Base-by-base conservation (phyloP, 345 rosid species). In the Eucalyptus dawsonii region DNA sequence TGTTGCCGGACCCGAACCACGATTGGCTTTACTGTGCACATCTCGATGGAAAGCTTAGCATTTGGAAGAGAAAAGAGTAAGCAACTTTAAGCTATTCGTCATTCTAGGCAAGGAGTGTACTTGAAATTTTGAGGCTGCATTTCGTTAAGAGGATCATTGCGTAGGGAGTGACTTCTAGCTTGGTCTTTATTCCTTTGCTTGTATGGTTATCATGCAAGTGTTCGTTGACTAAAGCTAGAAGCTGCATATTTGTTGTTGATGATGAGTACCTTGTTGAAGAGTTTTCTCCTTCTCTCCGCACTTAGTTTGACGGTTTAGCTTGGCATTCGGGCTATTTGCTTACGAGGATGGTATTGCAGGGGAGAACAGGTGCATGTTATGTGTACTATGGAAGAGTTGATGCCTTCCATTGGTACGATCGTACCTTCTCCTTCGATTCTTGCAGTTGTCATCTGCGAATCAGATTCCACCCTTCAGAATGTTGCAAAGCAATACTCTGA, bases 31-130 rank as follows among this genome's bases (percentile, higher is more conserved):
- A 95, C 81, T 98, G 99, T 90, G 98, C 96, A 89, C 99, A 98
- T 88, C 90, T 97, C 25, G 99, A 98, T 90, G 99, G 99, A 62
- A 95, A 89, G 93, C 95, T 98, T 93, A 98, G 98, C 93, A 94
- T 97, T 86, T 98, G 99, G 99, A 95, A 94, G 86, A 95, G 97
- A 44, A 95, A 97, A 93, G 98, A 95, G 99, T 97, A 94, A 91
- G 96, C 83, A 21, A 21, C 47, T 76, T 76, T 21, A 72, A 72
- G 27, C 83, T 76, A 76, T 76, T 72, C 83, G 15, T 37, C 83
- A 21, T 76, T 21, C 83, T 76, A 76, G 47, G 83, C 83, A 76
- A 76, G 11, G 14, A 19, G 83, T 3, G 9, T 76, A 37, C 27
- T 19, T 76, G 83, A 76, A 76, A 76, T 76, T 72, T 76, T 37